These are phyloP conservation scores for Microbotryum violaceum DNA, from an alignment of 1,284 basidiomycete genomes.

Conservation along the genomic window DNA sequence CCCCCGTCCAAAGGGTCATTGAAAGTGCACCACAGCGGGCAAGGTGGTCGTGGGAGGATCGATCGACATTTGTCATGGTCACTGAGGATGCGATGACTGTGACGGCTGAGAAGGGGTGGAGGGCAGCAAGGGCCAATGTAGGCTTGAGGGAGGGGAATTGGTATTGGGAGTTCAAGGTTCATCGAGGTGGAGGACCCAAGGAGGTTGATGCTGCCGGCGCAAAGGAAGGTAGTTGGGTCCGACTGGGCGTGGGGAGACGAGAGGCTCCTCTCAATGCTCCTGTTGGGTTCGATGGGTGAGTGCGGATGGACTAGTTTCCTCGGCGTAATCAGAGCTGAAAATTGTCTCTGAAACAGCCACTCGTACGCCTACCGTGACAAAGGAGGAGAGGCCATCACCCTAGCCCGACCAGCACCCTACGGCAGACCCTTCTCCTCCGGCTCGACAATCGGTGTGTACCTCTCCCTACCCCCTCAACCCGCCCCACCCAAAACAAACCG, in stretches of 20 bases:
- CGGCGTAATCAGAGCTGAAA: neutral
- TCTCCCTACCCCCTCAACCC: constrained; percentile 61
- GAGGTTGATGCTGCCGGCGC: constrained; percentile 42
- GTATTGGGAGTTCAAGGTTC: constrained; percentile 85
- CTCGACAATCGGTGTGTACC: constrained; percentile 88
- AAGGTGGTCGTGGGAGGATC: constrained; percentile 78
- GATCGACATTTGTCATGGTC: constrained; percentile 59
- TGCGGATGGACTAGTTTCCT: neutral
- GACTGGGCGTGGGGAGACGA: constrained; percentile 83
- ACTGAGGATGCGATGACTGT: constrained; percentile 71
- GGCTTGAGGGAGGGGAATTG: constrained; percentile 82
- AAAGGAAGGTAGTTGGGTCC: constrained; percentile 51
- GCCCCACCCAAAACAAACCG: constrained; percentile 55
- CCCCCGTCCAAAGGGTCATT: constrained; percentile 58
- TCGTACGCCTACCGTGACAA: constrained; percentile 87
- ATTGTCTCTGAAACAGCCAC: constrained; percentile 46
- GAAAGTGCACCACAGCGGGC: constrained; percentile 59
- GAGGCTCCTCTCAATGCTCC: constrained; percentile 90
- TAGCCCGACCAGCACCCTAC: constrained; percentile 73
- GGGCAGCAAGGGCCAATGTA: constrained; percentile 81
- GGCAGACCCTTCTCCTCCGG: constrained; percentile 66
- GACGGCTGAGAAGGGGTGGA: constrained; percentile 78
- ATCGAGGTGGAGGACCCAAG: constrained; percentile 63
- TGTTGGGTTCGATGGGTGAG: constrained; percentile 71
- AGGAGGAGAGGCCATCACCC: constrained; percentile 78